Evolutionary conservation across 139 green algal genomes (phyloP).

Genomic region (Nannochloris sp.): DNA sequence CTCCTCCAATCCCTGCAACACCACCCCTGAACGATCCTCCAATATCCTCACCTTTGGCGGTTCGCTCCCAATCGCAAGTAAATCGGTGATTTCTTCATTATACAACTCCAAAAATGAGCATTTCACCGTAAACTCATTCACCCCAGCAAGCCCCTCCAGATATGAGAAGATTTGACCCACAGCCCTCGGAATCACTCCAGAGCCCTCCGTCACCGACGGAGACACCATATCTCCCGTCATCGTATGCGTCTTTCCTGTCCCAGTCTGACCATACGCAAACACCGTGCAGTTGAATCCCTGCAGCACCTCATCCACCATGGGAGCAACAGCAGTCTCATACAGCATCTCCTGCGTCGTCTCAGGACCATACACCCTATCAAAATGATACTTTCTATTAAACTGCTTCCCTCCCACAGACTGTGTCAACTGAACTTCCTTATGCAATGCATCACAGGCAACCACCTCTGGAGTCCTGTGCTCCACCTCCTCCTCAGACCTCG

Average conservation of each 20-base stretch:
- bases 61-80: constrained; percentile 56
- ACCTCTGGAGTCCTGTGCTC: constrained; percentile 52
- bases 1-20: constrained; percentile 89
- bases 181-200: constrained; percentile 90
- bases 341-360: constrained; percentile 76
- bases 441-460: constrained; percentile 68
- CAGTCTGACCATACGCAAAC: constrained; percentile 89
- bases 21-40: constrained; percentile 70
- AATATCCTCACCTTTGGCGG: constrained; percentile 55
- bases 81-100: constrained; percentile 98
- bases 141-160: constrained; percentile 53
- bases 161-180: constrained; percentile 91
- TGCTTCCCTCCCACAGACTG: constrained; percentile 70
- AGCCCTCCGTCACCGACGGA: constrained; percentile 36
- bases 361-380: constrained; percentile 89
- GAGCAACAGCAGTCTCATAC: constrained; percentile 72
- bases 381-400: constrained; percentile 79
- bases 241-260: constrained; percentile 96
- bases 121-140: constrained; percentile 54
- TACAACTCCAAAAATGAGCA: constrained; percentile 96
- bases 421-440: constrained; percentile 66
- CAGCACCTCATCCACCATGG: constrained; percentile 93
- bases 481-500: constrained; percentile 65
- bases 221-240: constrained; percentile 79
- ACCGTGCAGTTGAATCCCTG: constrained; percentile 88